These are phyloP conservation scores for Aspergillus brunneoviolaceus DNA, from an alignment of 2,329 filamentous ascomycete genomes.

Conservation along the genomic window DNA sequence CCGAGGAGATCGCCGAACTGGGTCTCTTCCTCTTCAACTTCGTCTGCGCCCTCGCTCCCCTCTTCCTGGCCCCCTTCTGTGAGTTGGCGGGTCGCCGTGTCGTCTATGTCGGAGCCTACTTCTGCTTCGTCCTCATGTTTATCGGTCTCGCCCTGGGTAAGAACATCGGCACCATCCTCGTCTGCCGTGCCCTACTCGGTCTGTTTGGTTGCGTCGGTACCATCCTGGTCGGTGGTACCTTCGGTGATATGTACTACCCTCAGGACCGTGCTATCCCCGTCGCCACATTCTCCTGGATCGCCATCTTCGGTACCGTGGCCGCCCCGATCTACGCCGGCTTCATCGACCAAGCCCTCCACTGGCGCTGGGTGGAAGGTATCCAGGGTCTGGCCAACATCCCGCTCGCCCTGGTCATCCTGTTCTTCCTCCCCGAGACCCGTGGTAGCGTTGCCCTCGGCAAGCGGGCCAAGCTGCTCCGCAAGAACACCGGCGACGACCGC, in stretches of 20 bases:
- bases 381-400: slow-evolving; percentile 54
- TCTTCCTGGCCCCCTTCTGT: slow-evolving; percentile 52
- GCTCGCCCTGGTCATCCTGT: slow-evolving; percentile 45
- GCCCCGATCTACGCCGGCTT: slow-evolving; percentile 57
- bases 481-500: slow-evolving; percentile 50
- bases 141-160: slow-evolving; percentile 50
- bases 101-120: slow-evolving; percentile 48
- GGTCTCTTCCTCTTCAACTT: slow-evolving; percentile 54
- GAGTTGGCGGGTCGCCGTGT: slow-evolving; percentile 51
- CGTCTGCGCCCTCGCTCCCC: slow-evolving; percentile 49
- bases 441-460: slow-evolving; percentile 50
- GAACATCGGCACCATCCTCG: slow-evolving; percentile 51
- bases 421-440: slow-evolving; percentile 50
- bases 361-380: slow-evolving; percentile 56
- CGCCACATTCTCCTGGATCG: slow-evolving; percentile 51
- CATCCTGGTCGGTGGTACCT: slow-evolving; percentile 52
- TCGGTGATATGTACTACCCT: slow-evolving; percentile 51
- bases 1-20: slow-evolving; percentile 47
- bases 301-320: slow-evolving; percentile 53
- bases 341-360: slow-evolving; percentile 54
- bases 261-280: slow-evolving; percentile 49
- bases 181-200: slow-evolving; percentile 49
- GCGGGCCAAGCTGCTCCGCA: slow-evolving; percentile 50
- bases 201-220: slow-evolving; percentile 53
- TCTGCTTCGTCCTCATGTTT: slow-evolving; percentile 50